These are phyloP conservation scores for Phlebiopsis gigantea DNA, from an alignment of 768 basidiomycete species.

Conservation along the genomic window DNA sequence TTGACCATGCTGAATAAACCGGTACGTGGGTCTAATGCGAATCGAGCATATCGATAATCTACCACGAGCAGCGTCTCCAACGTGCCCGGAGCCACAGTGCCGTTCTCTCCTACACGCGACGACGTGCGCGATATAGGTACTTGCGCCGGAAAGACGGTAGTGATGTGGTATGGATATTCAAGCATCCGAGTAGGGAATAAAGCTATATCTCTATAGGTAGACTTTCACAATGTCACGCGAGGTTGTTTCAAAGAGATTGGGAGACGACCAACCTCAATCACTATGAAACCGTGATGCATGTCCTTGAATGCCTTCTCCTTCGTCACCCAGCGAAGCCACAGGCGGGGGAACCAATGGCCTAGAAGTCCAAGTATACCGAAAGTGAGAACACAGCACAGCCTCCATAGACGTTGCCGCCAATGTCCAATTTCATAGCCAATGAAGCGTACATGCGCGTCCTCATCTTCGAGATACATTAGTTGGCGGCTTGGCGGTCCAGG, in stretches of 20 bases:
- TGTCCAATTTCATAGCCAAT: slow-evolving; percentile 72
- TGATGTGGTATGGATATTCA: slow-evolving; percentile 70
- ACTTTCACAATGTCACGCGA: slow-evolving; percentile 43
- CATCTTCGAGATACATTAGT: slow-evolving; percentile 79
- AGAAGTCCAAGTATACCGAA: slow-evolving; percentile 72
- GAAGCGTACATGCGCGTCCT: slow-evolving; percentile 84
- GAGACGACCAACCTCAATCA: slow-evolving; percentile 71
- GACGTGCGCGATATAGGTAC: slow-evolving; percentile 14
- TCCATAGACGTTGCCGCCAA: slow-evolving; percentile 69
- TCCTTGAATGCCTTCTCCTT: slow-evolving; percentile 79
- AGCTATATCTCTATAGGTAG: slow-evolving; percentile 76
- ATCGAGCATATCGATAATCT: slow-evolving; percentile 91
- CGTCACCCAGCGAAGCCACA: slow-evolving; percentile 89
- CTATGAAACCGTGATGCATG: slow-evolving; percentile 65
- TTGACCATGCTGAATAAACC: slow-evolving; percentile 80
- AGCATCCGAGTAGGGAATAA: slow-evolving; percentile 67
- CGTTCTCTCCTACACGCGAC: slow-evolving; percentile 21
- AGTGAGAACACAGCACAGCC: slow-evolving; percentile 56
- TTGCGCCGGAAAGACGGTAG: slow-evolving; percentile 64
- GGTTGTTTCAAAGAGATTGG: not conserved
- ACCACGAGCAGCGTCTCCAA: slow-evolving; percentile 59
- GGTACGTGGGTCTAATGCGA: slow-evolving; percentile 77
- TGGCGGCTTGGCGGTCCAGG: slow-evolving; percentile 83
- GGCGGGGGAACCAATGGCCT: slow-evolving; percentile 88
- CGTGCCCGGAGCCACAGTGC: slow-evolving; percentile 30